Percentiles rank a stretch among this genome's conserved stretches.
Conservation (phyloP, 257 asterid genomes). For the Linaria vulgaris region DNA sequence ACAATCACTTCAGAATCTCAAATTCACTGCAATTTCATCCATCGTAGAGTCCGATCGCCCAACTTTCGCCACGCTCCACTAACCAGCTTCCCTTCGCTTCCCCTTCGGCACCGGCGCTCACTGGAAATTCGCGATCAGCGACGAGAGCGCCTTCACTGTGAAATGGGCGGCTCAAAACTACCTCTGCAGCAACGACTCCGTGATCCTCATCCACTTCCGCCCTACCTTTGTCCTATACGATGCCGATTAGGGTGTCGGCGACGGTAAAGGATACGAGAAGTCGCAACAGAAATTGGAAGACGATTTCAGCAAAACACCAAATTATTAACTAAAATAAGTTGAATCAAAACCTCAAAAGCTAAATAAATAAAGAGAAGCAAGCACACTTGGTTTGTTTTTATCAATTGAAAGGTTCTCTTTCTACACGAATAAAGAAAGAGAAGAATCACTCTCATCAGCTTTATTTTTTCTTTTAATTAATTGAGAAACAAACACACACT, state of each 20-base stretch:
- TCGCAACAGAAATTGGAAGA: slow-evolving; percentile 68
- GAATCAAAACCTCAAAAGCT: too few species aligned
- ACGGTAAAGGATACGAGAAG: slow-evolving; percentile 41
- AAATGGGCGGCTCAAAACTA: slow-evolving; percentile 76
- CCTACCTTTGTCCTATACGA: slow-evolving; percentile 58
- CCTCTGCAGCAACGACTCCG: slow-evolving; percentile 73
- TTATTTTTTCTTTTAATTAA: too few species aligned
- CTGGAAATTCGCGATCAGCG: slow-evolving; percentile 65
- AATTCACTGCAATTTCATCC: slow-evolving; percentile 20
- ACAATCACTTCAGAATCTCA: too few species aligned
- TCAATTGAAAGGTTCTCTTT: too few species aligned
- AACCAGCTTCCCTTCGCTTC: slow-evolving; percentile 66
- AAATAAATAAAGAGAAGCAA: too few species aligned
- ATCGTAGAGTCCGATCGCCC: slow-evolving; percentile 50
- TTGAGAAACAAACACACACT: too few species aligned
- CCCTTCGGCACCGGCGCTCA: slow-evolving; percentile 53
- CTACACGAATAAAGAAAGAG: too few species aligned
- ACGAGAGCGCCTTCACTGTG: slow-evolving; percentile 70
- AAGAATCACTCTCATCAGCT: too few species aligned
- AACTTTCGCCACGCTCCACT: slow-evolving; percentile 53
- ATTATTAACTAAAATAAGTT: too few species aligned
- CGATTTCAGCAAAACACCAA: slow-evolving; percentile 66
- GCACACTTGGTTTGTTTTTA: too few species aligned
- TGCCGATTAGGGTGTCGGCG: slow-evolving; percentile 69
- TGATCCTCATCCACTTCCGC: slow-evolving; percentile 70